Evolutionary conservation across 345 rosid genomes (phyloP), one percentile per base, ranked within the genome.

Genomic region (Pseudoturritis turrita): DNA sequence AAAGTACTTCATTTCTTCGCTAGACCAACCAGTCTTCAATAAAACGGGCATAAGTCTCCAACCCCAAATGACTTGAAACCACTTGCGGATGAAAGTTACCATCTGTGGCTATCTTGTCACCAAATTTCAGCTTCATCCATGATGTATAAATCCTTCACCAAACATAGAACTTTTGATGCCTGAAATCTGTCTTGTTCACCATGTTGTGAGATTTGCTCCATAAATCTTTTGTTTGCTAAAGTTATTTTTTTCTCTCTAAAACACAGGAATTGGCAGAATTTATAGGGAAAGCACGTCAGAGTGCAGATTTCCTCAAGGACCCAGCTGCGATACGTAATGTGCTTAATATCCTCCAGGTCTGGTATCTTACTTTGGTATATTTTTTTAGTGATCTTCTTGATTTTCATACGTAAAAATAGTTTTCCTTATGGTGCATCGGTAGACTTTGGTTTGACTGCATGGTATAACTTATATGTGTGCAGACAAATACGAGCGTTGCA

Each of bases 401-500:
- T 25, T 68, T 17, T 43, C 14, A 28, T 25, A 19, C 44, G 18
- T 55, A 6, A 54, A 25, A 33, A n/a, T 28, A 13, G 22, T 2
- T 15, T 60, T 46, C 18, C 3, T 47, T 23, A 29, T 29, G 50
- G 45, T 28, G 40, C 19, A 35, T 62, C 14, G 13, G 15, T 28
- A 25, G 53, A 39, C 59, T 7, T 65, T 50, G 29, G 53, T 33
- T 33, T 33, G 7, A 33, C 37, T 33, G 37, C 25, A 62, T 19
- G 12, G 15, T 56, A 15, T 74, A 43, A 46, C 66, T 10, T 18
- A 40, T 25, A 19, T 53, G 15, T 59, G 46, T 86, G 87, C 95
- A 96, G 99, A 92, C 95, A 51, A 96, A 96, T 68, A 96, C 99
- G n/a, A 89, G 98, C 49, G 99, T 81, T 68, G 97, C 99, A 70